A percentile compares a stretch with the other conserved stretches of the same genome.
These are phyloP conservation scores for Xylaria curta DNA, from an alignment of 495 filamentous ascomycete species.

Conservation along the genomic window DNA sequence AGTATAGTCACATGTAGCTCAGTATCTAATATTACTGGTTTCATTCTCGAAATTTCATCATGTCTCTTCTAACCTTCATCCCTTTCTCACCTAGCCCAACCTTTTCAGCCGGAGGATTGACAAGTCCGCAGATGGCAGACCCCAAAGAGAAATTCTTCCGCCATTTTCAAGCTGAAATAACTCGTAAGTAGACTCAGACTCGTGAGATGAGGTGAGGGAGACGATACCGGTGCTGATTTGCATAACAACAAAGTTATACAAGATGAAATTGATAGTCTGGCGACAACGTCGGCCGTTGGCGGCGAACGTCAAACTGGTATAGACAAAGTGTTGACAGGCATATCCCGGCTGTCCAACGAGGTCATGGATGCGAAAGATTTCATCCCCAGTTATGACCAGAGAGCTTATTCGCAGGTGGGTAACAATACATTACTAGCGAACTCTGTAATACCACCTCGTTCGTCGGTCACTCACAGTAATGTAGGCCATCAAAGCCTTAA, in stretches of 20 bases:
- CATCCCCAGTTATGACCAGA: constrained; percentile 54
- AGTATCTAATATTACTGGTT: background rate
- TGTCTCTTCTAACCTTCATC: constrained; percentile 28
- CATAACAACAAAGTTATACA: constrained; percentile 43
- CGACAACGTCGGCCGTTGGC: constrained; percentile 41
- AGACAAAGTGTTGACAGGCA: constrained; percentile 50
- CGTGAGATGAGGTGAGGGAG: background rate
- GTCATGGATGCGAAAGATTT: constrained; percentile 53
- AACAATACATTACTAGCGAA: background rate
- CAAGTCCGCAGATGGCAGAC: constrained; percentile 39
- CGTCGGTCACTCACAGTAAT: constrained; percentile 25
- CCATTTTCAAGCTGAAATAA: constrained; percentile 76
- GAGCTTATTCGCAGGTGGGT: constrained; percentile 47
- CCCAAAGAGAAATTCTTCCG: constrained; percentile 79
- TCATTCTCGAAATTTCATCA: background rate
- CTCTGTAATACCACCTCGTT: background rate
- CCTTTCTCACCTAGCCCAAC: constrained; percentile 32
- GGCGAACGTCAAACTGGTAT: constrained; percentile 55
- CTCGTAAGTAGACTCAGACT: constrained; percentile 53
- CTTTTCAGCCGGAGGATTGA: constrained; percentile 13
- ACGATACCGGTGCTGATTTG: background rate
- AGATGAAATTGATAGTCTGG: constrained; percentile 48
- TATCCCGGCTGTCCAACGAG: constrained; percentile 51
- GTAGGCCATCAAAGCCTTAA: constrained; percentile 49
- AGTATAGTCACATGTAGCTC: background rate